phyloP scores from a whole-genome alignment of 371 early-diverging fungal genomes.

The Nematocida sp. region DNA sequence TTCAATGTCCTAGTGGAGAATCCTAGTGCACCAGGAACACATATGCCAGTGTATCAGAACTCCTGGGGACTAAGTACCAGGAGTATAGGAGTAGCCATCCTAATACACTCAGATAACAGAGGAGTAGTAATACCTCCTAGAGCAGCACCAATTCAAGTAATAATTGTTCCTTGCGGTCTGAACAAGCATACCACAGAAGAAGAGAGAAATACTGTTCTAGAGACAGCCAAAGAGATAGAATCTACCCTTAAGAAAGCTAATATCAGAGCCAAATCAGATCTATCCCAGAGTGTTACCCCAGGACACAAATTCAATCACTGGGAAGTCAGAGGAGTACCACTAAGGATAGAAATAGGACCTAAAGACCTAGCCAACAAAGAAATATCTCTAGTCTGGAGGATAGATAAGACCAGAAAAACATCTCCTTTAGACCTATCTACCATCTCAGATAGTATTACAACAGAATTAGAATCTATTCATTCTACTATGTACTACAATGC shows the following conservation, averaged over 20 bases:
- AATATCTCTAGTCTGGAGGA: constrained; percentile 76
- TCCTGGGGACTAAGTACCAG: constrained; percentile 98
- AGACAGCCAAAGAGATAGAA: constrained; percentile 65
- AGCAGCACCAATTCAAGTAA: constrained; percentile 80
- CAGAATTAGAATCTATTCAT: constrained; percentile 77
- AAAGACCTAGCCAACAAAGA: constrained; percentile 79
- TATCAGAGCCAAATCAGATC: constrained; percentile 78
- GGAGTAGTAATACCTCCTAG: constrained; percentile 94
- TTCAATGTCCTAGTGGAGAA: constrained; percentile 76
- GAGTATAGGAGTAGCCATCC: constrained; percentile 96
- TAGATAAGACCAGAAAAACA: constrained; percentile 70
- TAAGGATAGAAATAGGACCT: constrained; percentile 93
- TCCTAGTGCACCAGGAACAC: constrained; percentile 53
- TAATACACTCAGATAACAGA: constrained; percentile 95
- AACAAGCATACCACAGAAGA: constrained; percentile 72
- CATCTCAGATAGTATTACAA: constrained; percentile 65
- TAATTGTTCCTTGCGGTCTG: constrained; percentile 90
- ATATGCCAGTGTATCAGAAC: constrained; percentile 86
- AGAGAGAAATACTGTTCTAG: constrained; percentile 66
- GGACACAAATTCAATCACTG: constrained; percentile 99
- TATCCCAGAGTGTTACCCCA: constrained; percentile 80
- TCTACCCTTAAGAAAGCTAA: constrained; percentile 71
- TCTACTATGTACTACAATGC: constrained; percentile 81
- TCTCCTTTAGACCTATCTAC: constrained; percentile 65
- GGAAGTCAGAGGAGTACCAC: constrained; percentile 93